These are phyloP conservation scores for Aspergillus pseudoglaucus DNA, from an alignment of 2,329 filamentous ascomycete species.

Conservation along the genomic window DNA sequence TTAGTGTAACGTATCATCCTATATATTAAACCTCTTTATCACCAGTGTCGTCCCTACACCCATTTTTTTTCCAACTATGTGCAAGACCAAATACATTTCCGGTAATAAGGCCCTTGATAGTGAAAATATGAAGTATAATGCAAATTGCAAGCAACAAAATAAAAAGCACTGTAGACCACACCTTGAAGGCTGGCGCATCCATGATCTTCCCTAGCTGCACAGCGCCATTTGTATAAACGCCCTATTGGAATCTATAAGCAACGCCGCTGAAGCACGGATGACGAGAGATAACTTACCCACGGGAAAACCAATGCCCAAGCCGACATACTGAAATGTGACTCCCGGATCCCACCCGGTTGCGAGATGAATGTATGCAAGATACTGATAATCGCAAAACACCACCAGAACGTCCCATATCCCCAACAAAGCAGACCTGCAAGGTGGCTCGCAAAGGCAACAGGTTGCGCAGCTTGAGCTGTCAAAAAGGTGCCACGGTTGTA, in stretches of 20 bases:
- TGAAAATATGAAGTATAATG: constrained; percentile 24
- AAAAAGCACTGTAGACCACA: constrained; percentile 33
- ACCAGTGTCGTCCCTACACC: not conserved
- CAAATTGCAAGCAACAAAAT: constrained; percentile 31
- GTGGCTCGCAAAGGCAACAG: constrained; percentile 29
- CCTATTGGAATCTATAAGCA: constrained; percentile 16
- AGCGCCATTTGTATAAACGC: constrained; percentile 35
- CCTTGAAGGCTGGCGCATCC: constrained; percentile 32
- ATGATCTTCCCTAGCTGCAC: constrained; percentile 33
- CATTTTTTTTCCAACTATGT: constrained; percentile 16
- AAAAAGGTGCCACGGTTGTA: constrained; percentile 31
- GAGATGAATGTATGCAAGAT: constrained; percentile 21
- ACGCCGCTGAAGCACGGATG: not conserved
- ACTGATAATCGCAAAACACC: constrained; percentile 33
- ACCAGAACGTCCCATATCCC: constrained; percentile 39
- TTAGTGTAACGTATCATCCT: too few species aligned
- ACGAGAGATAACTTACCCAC: constrained; percentile 23
- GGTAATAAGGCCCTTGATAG: constrained; percentile 22
- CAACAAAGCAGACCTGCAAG: constrained; percentile 34
- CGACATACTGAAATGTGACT: constrained; percentile 23
- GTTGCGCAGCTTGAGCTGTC: constrained; percentile 23
- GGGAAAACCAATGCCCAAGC: constrained; percentile 36
- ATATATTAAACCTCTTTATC: not conserved
- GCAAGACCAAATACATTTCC: constrained; percentile 27
- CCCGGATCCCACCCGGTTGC: constrained; percentile 14